A percentile compares a stretch with the other conserved stretches of the same genome.
These are phyloP conservation scores for Camillea tinctor DNA, from an alignment of 2,329 filamentous ascomycete genomes.

Conservation along the genomic window DNA sequence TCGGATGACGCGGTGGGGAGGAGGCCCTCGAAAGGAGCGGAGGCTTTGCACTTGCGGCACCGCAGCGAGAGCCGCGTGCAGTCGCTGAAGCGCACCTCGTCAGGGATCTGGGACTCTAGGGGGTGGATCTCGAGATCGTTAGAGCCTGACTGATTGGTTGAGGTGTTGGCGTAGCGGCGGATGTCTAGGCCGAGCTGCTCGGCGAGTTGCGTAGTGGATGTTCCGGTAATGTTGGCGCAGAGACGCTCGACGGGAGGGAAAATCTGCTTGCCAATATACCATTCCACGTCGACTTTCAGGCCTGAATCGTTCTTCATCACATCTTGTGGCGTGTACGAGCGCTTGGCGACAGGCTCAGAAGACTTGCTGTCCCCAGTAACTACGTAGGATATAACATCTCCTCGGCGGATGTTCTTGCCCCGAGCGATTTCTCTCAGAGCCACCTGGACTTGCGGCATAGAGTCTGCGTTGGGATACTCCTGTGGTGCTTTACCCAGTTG, in stretches of 20 bases:
- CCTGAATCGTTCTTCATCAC: slow-evolving; percentile 73
- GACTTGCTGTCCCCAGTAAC: slow-evolving; percentile 71
- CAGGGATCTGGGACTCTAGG: slow-evolving; percentile 90
- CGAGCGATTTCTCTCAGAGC: slow-evolving; percentile 83
- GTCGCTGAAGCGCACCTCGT: slow-evolving; percentile 83
- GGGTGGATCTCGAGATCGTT: slow-evolving; percentile 77
- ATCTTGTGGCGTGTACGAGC: slow-evolving; percentile 84
- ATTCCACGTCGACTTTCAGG: slow-evolving; percentile 88
- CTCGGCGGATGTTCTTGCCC: slow-evolving; percentile 84
- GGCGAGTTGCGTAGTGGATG: slow-evolving; percentile 83
- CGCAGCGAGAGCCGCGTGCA: slow-evolving; percentile 74
- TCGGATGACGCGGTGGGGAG: slow-evolving; percentile 46
- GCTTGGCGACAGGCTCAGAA: slow-evolving; percentile 74
- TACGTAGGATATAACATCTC: slow-evolving; percentile 95
- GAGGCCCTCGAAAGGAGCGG: slow-evolving; percentile 75
- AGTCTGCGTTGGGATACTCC: slow-evolving; percentile 91
- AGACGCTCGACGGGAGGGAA: slow-evolving; percentile 97
- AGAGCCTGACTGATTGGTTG: slow-evolving; percentile 40
- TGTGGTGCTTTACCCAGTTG: slow-evolving; percentile 92
- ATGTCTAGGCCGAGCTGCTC: slow-evolving; percentile 93
- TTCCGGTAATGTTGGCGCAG: slow-evolving; percentile 92
- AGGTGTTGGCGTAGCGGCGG: slow-evolving; percentile 75
- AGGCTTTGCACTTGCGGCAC: slow-evolving; percentile 76
- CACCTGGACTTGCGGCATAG: slow-evolving; percentile 96
- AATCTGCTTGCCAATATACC: slow-evolving; percentile 97